Evolutionary conservation across 495 filamentous ascomycete genomes (phyloP).

Genomic region (Aspergillus nanangensis): DNA sequence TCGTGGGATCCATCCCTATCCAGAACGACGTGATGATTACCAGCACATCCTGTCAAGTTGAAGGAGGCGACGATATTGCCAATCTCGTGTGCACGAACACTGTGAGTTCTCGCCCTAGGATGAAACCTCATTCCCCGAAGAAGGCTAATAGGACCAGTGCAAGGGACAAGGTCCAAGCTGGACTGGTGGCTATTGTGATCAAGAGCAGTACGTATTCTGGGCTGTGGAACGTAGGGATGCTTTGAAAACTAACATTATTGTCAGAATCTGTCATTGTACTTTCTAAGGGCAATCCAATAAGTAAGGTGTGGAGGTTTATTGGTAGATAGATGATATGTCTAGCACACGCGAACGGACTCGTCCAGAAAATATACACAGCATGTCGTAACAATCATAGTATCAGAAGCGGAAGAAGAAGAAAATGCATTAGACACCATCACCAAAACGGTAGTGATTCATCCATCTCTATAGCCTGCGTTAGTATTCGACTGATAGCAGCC

Average conservation of each 20-base stretch:
- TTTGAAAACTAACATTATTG: background rate
- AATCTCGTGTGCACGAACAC: slow-evolving; percentile 3
- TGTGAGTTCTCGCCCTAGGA: background rate
- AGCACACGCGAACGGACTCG: no score
- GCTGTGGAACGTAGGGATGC: no score
- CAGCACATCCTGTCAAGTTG: slow-evolving; percentile 3
- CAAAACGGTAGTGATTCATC: slow-evolving; percentile 34
- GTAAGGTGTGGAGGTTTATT: no score
- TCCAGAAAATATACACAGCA: background rate
- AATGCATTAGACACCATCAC: slow-evolving; percentile 25
- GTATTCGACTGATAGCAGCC: background rate
- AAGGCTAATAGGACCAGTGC: background rate
- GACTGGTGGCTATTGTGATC: slow-evolving; percentile 8
- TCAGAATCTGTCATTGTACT: slow-evolving; percentile 10
- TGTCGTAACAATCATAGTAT: no score
- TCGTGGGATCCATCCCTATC: background rate
- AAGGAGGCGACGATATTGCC: background rate
- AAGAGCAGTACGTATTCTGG: background rate
- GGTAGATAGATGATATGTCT: no score
- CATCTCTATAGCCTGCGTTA: slow-evolving; percentile 29
- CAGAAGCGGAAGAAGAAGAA: background rate
- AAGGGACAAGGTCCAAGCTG: slow-evolving; percentile 3
- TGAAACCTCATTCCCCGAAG: background rate
- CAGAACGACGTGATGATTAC: background rate
- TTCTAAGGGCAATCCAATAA: no score